Conservation (phyloP, 2,329 filamentous ascomycete genomes). For the Colletotrichum sp. region DNA sequence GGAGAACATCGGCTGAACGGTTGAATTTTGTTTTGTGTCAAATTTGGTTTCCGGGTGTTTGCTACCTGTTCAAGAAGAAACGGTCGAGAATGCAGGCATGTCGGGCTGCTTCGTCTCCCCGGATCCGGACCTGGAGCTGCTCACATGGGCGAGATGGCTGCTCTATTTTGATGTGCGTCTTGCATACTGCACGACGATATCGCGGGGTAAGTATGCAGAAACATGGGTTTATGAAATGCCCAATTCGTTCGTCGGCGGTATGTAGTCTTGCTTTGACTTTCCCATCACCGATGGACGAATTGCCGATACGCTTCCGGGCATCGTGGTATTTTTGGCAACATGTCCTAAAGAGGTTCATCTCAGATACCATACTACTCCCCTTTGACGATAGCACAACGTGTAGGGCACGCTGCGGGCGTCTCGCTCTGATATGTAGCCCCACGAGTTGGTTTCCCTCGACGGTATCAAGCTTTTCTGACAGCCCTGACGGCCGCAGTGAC, state of each 20-base stretch:
- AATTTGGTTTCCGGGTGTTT: neutral
- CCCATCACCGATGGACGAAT: neutral
- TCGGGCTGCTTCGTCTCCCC: neutral
- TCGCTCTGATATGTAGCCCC: neutral
- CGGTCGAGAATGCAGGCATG: neutral
- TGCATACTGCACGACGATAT: neutral
- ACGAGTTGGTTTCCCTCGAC: neutral
- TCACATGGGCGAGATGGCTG: neutral
- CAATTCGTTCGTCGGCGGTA: neutral
- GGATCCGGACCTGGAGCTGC: neutral
- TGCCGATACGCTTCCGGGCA: neutral
- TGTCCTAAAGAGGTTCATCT: neutral
- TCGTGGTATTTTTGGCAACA: neutral
- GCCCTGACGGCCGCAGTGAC: neutral
- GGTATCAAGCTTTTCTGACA: neutral
- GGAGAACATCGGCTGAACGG: neutral
- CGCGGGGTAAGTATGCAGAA: neutral
- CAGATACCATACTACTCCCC: rapidly evolving
- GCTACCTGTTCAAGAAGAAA: neutral
- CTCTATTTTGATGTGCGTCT: neutral
- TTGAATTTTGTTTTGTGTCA: neutral
- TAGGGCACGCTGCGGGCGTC: neutral
- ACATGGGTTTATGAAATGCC: neutral
- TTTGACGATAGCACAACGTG: neutral
- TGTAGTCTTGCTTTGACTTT: neutral